phyloP scores from a whole-genome alignment of 1,284 basidiomycete species.

The Ceratobasidium sp. region DNA sequence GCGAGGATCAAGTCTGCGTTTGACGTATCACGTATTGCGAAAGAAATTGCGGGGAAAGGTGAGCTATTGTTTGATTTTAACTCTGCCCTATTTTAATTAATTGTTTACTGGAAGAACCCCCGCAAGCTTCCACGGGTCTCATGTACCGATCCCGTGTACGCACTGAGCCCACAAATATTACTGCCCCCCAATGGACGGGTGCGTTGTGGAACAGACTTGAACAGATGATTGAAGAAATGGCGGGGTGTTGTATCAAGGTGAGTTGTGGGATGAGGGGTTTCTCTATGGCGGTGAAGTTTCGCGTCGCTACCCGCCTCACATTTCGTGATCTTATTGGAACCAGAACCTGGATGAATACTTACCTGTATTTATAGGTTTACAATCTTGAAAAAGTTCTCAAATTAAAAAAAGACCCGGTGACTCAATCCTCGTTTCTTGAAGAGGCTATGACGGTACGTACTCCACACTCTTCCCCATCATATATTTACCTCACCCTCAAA shows the following conservation, averaged over 20 bases:
- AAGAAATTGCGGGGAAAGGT: constrained; percentile 82
- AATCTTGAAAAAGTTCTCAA: constrained; percentile 92
- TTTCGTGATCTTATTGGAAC: no score
- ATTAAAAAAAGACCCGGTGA: constrained; percentile 83
- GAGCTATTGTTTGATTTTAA: constrained; percentile 42
- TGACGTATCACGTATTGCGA: constrained; percentile 85
- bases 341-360: neutral
- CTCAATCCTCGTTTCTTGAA: constrained; percentile 85
- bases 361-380: constrained; percentile 71
- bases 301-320: no score
- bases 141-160: constrained; percentile 82
- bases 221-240: constrained; percentile 86
- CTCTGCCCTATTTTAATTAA: constrained; percentile 2
- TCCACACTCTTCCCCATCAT: neutral
- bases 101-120: constrained; percentile 55
- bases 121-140: constrained; percentile 59
- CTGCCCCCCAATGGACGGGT: constrained; percentile 81
- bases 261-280: constrained; percentile 43
- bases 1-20: constrained; percentile 83
- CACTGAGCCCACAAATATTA: constrained; percentile 85
- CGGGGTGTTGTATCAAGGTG: constrained; percentile 90
- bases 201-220: constrained; percentile 88
- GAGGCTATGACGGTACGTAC: constrained; percentile 86
- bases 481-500: neutral
- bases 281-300: neutral